Evolutionary conservation across 2,329 filamentous ascomycete species (phyloP).

Genomic region (Mycosphaerella sp.): DNA sequence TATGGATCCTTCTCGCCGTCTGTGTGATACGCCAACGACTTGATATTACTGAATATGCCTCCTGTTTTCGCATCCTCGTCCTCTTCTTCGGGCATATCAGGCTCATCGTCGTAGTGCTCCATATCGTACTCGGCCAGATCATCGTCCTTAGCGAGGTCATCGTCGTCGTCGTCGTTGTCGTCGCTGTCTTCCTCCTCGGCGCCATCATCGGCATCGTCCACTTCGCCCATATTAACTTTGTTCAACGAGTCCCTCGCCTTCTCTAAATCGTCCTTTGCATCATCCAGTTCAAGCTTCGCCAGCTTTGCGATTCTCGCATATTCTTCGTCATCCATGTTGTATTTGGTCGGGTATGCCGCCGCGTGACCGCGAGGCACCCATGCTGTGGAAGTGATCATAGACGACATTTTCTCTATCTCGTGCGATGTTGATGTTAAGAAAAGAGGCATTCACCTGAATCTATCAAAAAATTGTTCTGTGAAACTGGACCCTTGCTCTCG

Average conservation of each 20-base stretch:
- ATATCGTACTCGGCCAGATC: conserved; percentile 95
- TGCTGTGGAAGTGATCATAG: conserved; percentile 51
- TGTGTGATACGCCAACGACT: conserved; percentile 87
- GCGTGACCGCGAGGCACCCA: conserved; percentile 50
- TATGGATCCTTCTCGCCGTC: conserved; percentile 95
- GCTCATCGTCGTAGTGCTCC: conserved; percentile 83
- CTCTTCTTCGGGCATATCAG: conserved; percentile 49
- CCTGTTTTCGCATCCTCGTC: conserved; percentile 51
- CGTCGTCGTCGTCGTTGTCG: conserved; percentile 24
- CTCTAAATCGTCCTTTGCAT: conserved; percentile 79
- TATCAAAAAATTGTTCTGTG: too few relatives aligned
- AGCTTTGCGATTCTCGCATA: conserved; percentile 47
- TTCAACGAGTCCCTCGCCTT: conserved; percentile 52
- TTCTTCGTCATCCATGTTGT: conserved; percentile 48
- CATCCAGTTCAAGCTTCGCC: conserved; percentile 67
- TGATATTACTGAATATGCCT: conserved; percentile 92
- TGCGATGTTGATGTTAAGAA: not conserved
- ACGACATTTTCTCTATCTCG: conserved; percentile 37
- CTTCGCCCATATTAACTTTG: conserved; percentile 32
- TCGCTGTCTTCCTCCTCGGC: conserved; percentile 51
- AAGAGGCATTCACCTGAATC: not conserved
- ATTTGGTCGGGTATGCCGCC: conserved; percentile 45
- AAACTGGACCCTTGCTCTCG: too few relatives aligned
- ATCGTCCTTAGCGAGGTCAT: conserved; percentile 53
- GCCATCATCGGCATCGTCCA: conserved; percentile 64